Evolutionary conservation across 2,329 filamentous ascomycete species (phyloP).

Genomic region (Colletotrichum acutatum): DNA sequence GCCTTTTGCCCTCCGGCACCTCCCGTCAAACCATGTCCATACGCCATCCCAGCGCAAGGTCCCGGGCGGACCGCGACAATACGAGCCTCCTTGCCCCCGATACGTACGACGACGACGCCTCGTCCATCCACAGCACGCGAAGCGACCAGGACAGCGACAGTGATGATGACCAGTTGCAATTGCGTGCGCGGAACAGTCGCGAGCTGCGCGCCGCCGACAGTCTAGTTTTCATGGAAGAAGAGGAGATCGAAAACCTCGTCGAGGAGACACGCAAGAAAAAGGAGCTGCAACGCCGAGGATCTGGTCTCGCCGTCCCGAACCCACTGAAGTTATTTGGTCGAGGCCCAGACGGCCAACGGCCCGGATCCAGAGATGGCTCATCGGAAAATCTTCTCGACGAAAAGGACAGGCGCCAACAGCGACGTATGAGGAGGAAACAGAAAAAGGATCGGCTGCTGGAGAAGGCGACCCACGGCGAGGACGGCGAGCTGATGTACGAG

Average conservation of each 20-base stretch:
- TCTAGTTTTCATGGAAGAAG: constrained; percentile 79
- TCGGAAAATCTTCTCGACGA: constrained; percentile 61
- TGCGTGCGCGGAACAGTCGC: constrained; percentile 73
- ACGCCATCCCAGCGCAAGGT: constrained; percentile 23
- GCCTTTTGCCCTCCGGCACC: background rate
- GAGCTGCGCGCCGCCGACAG: constrained; percentile 78
- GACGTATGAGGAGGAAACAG: constrained; percentile 61
- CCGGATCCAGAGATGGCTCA: constrained; percentile 52
- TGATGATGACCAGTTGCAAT: constrained; percentile 77
- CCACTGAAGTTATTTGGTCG: constrained; percentile 58
- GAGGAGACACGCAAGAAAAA: constrained; percentile 60
- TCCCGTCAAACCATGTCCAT: constrained; percentile 23
- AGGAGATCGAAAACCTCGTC: constrained; percentile 73
- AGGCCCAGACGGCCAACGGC: constrained; percentile 42
- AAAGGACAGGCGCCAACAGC: constrained; percentile 61
- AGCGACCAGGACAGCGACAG: constrained; percentile 81
- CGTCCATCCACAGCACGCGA: constrained; percentile 69
- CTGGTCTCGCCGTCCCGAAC: constrained; percentile 61
- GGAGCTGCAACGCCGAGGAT: constrained; percentile 61
- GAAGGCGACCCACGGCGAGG: constrained; percentile 70
- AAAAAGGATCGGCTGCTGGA: constrained; percentile 65
- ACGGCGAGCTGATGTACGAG: constrained; percentile 85
- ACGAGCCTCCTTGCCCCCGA: constrained; percentile 69
- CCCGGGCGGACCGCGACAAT: constrained; percentile 42
- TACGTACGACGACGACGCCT: constrained; percentile 75